Evolutionary conservation across 139 green algal species (phyloP).

Genomic region (Trebouxia sp.): DNA sequence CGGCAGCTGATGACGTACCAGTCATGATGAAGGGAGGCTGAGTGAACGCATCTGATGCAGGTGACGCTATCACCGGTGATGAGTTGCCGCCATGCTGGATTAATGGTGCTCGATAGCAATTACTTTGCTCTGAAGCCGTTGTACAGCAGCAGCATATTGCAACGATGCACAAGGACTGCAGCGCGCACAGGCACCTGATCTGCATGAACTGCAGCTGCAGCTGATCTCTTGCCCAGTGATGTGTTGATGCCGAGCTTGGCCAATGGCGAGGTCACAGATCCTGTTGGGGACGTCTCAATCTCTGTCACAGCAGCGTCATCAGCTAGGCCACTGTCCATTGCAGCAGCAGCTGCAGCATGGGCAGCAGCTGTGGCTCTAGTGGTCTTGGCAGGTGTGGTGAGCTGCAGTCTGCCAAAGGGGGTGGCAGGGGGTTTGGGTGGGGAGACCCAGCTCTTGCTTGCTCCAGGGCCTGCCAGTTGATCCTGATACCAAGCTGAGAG

Average conservation of each 20-base stretch:
- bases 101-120: too few species aligned
- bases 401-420: conserved; percentile 22
- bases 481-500: conserved; percentile 36
- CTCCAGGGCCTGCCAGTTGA: neutral
- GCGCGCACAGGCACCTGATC: too few species aligned
- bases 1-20: too few species aligned
- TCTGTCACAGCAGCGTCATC: neutral
- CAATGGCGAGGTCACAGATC: neutral
- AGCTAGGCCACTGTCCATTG: neutral
- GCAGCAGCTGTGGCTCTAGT: neutral
- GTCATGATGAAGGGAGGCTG: too few species aligned
- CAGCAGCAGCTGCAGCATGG: neutral
- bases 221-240: neutral
- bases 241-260: neutral
- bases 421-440: neutral
- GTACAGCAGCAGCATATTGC: too few species aligned
- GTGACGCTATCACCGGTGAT: too few species aligned
- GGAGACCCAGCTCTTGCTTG: neutral
- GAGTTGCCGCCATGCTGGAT: too few species aligned
- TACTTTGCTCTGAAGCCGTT: too few species aligned
- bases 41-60: too few species aligned
- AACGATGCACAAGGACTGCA: too few species aligned
- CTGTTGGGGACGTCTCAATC: neutral
- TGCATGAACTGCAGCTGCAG: too few species aligned
- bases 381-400: neutral